Percentiles rank a stretch among this genome's conserved stretches.
These are phyloP conservation scores for Agrocybe pediades DNA, from an alignment of 768 basidiomycete genomes.

Conservation along the genomic window DNA sequence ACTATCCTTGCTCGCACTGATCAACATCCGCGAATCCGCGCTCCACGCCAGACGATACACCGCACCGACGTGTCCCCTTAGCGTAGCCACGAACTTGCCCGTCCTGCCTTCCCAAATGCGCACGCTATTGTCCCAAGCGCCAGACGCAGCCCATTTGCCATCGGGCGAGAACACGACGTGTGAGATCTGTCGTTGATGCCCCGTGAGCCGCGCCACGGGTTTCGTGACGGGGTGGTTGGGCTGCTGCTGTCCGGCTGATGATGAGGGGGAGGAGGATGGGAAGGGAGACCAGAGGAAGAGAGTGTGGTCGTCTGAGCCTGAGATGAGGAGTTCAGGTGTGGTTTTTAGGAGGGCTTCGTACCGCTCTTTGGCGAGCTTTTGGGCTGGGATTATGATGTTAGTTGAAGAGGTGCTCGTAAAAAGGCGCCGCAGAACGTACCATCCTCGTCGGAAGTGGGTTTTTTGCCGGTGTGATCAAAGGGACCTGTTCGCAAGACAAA, in stretches of 20 bases:
- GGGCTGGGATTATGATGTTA: slow-evolving; percentile 47
- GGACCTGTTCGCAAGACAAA: slow-evolving; percentile 94
- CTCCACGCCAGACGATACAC: slow-evolving; percentile 97
- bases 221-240: slow-evolving; percentile 29
- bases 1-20: slow-evolving; percentile 94
- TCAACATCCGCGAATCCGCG: slow-evolving; percentile 87
- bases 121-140: slow-evolving; percentile 88
- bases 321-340: slow-evolving; percentile 84
- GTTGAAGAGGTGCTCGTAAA: not conserved
- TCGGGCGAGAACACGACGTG: slow-evolving; percentile 96
- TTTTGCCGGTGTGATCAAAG: slow-evolving; percentile 85
- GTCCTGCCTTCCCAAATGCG: slow-evolving; percentile 88
- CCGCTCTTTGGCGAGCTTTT: slow-evolving; percentile 72
- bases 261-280: slow-evolving; percentile 40
- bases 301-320: slow-evolving; percentile 97
- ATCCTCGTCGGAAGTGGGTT: slow-evolving; percentile 79
- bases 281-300: slow-evolving; percentile 94
- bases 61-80: slow-evolving; percentile 91
- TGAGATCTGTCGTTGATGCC: slow-evolving; percentile 92
- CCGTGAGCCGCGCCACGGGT: slow-evolving; percentile 74
- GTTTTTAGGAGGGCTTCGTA: slow-evolving; percentile 71
- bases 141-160: slow-evolving; percentile 88
- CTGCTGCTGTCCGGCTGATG: slow-evolving; percentile 11
- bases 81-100: slow-evolving; percentile 86
- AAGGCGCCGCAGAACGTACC: slow-evolving; percentile 43